A percentile compares a stretch with the other conserved stretches of the same genome.
phyloP scores from a whole-genome alignment of 1,284 basidiomycete species.

The Ustilago trichophora region DNA sequence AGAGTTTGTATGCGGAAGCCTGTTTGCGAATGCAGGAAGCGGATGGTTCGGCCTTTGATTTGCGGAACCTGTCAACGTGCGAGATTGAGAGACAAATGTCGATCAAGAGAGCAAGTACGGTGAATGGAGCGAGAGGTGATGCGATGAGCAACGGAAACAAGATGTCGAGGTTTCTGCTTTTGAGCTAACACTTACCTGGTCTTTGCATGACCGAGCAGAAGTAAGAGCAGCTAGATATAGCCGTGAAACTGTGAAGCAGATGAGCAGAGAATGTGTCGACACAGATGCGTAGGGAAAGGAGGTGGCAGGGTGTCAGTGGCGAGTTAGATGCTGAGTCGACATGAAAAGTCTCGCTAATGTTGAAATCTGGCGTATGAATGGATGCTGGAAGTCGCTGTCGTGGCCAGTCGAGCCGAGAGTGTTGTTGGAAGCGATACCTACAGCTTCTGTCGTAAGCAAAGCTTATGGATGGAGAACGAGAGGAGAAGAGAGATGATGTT shows the following conservation, averaged over 20 bases:
- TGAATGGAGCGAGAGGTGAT: no score
- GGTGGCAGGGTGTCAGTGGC: slow-evolving; percentile 5
- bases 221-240: slow-evolving; percentile 3
- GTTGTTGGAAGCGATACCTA: slow-evolving; percentile 7
- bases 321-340: slow-evolving; percentile 6
- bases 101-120: no score
- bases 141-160: not conserved
- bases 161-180: not conserved
- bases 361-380: no score
- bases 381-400: not conserved
- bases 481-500: not conserved
- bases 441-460: slow-evolving; percentile 19
- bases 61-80: slow-evolving; percentile 22
- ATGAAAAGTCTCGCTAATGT: not conserved
- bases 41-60: slow-evolving; percentile 37
- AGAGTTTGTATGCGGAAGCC: slow-evolving; percentile 29
- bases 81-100: not conserved
- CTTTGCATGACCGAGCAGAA: slow-evolving; percentile 46
- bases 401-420: not conserved
- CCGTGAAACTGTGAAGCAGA: slow-evolving; percentile 1
- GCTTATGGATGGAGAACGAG: slow-evolving; percentile 1
- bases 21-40: slow-evolving; percentile 38
- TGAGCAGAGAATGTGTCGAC: no score
- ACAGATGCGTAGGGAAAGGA: not conserved
- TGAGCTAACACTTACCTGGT: slow-evolving; percentile 23